These are phyloP conservation scores for Cadophora sp. DNA, from an alignment of 2,329 filamentous ascomycete species.

Conservation along the genomic window DNA sequence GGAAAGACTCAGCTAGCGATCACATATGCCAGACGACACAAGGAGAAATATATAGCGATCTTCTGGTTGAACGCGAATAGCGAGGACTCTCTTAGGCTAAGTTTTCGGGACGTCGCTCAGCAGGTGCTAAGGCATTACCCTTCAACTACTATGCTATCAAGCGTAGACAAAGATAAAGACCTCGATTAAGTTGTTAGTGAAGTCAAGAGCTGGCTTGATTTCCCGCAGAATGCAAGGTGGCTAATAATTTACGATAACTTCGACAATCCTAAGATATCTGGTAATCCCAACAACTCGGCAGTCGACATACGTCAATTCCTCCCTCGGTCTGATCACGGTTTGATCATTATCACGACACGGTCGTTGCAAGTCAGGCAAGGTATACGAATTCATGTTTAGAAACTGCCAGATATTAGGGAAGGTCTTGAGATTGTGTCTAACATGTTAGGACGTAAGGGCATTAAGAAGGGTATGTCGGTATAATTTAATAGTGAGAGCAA, in stretches of 20 bases:
- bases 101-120: conserved; percentile 44
- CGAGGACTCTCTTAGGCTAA: conserved; percentile 47
- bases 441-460: background rate
- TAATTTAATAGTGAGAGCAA: no score
- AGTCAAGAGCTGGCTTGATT: background rate
- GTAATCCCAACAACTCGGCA: background rate
- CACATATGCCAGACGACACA: conserved; percentile 47
- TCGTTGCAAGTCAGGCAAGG: background rate
- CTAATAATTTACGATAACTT: background rate
- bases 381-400: background rate
- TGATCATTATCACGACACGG: background rate
- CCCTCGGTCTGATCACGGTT: background rate
- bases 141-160: conserved; percentile 36
- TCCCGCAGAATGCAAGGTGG: background rate
- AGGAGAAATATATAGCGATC: conserved; percentile 47
- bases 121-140: conserved; percentile 44
- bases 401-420: background rate
- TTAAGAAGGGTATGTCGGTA: conserved; percentile 33
- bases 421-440: background rate
- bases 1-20: conserved; percentile 53
- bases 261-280: background rate
- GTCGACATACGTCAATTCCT: background rate
- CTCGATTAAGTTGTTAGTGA: background rate
- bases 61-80: conserved; percentile 53
- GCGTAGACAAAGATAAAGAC: conserved; percentile 27